Percentiles rank a stretch among this genome's conserved stretches.
phyloP scores from a whole-genome alignment of 768 basidiomycete genomes.

The Boletus subcaerulescens region DNA sequence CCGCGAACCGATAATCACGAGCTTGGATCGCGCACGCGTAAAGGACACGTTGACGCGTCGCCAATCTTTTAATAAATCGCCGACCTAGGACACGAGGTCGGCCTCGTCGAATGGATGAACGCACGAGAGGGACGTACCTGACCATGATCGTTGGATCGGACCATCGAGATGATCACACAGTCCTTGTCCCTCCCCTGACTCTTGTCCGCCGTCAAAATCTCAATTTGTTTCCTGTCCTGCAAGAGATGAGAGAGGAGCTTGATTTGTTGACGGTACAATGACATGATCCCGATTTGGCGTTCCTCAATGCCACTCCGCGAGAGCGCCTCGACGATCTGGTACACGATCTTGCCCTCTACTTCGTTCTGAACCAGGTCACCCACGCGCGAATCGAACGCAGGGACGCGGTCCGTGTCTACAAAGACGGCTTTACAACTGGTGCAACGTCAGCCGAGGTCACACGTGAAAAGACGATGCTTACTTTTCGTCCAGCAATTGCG shows the following conservation, averaged over 20 bases:
- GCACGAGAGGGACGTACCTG: slow-evolving; percentile 42
- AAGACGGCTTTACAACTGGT: slow-evolving; percentile 83
- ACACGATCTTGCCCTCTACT: slow-evolving; percentile 67
- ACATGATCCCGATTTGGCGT: slow-evolving; percentile 82
- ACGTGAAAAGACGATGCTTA: slow-evolving; percentile 28
- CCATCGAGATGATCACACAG: slow-evolving; percentile 90
- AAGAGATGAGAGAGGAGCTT: slow-evolving; percentile 78
- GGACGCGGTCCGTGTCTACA: slow-evolving; percentile 85
- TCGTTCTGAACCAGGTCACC: slow-evolving; percentile 92
- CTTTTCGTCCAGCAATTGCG: slow-evolving; percentile 61
- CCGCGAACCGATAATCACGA: slow-evolving; percentile 87
- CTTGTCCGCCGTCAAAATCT: slow-evolving; percentile 89
- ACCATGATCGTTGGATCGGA: slow-evolving; percentile 77
- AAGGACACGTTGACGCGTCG: slow-evolving; percentile 95
- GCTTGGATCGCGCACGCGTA: slow-evolving; percentile 86
- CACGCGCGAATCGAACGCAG: slow-evolving; percentile 75
- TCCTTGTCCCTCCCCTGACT: slow-evolving; percentile 97
- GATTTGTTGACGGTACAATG: slow-evolving; percentile 93
- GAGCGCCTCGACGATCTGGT: slow-evolving; percentile 67
- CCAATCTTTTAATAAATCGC: slow-evolving; percentile 95
- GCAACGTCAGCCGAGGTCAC: neutral
- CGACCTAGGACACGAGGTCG: slow-evolving; percentile 50
- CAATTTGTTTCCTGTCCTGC: slow-evolving; percentile 53
- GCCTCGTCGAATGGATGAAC: no score
- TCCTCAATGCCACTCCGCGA: slow-evolving; percentile 60